phyloP scores from a whole-genome alignment of 75 land plant genomes.

The Selaginella tamariscina region DNA sequence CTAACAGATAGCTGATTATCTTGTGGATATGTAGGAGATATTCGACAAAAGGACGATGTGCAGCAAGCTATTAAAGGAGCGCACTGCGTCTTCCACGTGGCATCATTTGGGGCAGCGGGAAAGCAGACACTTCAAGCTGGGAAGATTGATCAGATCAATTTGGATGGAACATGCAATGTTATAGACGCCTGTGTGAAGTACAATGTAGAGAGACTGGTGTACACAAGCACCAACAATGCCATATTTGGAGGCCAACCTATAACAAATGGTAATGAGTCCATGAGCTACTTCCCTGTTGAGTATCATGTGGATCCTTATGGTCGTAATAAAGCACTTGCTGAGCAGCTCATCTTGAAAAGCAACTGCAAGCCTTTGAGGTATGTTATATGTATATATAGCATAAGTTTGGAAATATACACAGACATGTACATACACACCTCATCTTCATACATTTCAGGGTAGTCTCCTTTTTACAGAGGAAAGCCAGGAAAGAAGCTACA shows the following conservation, averaged over 20 bases:
- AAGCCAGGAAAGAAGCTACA: conserved; percentile 47
- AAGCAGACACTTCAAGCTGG: conserved; percentile 85
- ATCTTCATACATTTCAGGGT: too few relatives aligned
- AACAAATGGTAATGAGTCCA: conserved; percentile 67
- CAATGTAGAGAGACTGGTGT: conserved; percentile 69
- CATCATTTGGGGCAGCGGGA: conserved; percentile 81
- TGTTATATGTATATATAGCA: conserved; percentile 20
- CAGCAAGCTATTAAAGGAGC: conserved; percentile 55
- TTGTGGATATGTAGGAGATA: conserved; percentile 59
- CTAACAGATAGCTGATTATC: too few relatives aligned
- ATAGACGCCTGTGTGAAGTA: conserved; percentile 58
- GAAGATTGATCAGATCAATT: conserved; percentile 63
- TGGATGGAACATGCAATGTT: conserved; percentile 71
- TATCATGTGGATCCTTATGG: conserved; percentile 73
- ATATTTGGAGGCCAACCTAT: conserved; percentile 82
- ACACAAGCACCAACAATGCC: conserved; percentile 84
- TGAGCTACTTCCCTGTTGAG: conserved; percentile 66
- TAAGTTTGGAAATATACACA: too few relatives aligned
- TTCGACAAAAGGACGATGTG: conserved; percentile 44
- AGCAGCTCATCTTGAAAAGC: conserved; percentile 75
- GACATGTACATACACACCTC: too few relatives aligned
- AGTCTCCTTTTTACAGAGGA: conserved; percentile 27
- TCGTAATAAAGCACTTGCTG: conserved; percentile 81
- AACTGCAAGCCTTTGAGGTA: conserved; percentile 68
- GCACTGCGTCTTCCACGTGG: conserved; percentile 89